Percentiles rank a stretch among this genome's conserved stretches.
phyloP scores from a whole-genome alignment of 306 rosid species.

The Alnus glutinosa region DNA sequence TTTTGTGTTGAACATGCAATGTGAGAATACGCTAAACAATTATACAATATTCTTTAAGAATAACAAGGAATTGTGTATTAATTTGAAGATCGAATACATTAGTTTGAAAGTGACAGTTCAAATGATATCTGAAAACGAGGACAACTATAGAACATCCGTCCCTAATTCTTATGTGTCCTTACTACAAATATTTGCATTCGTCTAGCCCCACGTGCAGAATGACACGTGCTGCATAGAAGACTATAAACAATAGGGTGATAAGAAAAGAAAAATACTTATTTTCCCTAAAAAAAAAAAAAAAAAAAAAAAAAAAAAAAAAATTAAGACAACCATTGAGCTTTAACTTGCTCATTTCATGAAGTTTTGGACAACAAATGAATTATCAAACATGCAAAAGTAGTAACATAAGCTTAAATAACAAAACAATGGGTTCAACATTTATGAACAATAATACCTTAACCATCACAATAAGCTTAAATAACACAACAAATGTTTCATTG shows the following conservation, averaged over 20 bases:
- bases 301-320: conserved; percentile 34
- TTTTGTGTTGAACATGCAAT: too few relatives aligned
- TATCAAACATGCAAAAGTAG: not conserved
- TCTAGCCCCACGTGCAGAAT: too few relatives aligned
- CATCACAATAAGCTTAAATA: not conserved
- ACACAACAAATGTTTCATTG: conserved; percentile 46
- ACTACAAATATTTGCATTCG: too few relatives aligned
- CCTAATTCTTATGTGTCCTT: too few relatives aligned
- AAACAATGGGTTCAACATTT: not conserved
- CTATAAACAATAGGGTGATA: conserved; percentile 55
- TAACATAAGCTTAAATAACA: not conserved
- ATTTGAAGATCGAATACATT: too few relatives aligned
- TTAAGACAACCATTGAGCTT: conserved; percentile 4
- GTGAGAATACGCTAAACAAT: too few relatives aligned
- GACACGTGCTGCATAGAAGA: too few relatives aligned
- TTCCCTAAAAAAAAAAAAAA: conserved; percentile 49
- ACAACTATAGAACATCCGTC: too few relatives aligned
- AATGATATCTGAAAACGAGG: too few relatives aligned
- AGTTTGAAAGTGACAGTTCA: too few relatives aligned
- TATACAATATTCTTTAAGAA: too few relatives aligned
- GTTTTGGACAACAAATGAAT: not conserved
- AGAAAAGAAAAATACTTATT: conserved; percentile 48
- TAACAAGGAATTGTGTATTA: too few relatives aligned
- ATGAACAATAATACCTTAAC: not conserved
- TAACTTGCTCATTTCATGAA: not conserved